phyloP scores from a whole-genome alignment of 306 rosid genomes.

The Castanea crenata region DNA sequence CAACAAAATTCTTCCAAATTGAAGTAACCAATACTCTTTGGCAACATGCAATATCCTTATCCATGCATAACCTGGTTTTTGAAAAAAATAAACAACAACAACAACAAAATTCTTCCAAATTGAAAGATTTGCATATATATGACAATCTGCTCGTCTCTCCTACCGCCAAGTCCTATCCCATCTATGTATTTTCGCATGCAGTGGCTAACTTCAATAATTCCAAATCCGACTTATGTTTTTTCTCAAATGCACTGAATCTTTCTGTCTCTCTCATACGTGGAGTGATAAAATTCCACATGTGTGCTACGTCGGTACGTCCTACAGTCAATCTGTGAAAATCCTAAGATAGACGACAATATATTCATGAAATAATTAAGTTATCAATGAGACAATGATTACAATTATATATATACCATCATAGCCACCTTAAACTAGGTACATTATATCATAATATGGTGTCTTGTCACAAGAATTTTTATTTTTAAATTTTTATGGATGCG shows the following conservation, averaged over 20 bases:
- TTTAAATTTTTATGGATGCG: too few relatives aligned
- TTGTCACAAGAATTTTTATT: too few relatives aligned
- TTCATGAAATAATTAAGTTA: not conserved
- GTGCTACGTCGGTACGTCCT: not conserved
- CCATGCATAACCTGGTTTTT: too few relatives aligned
- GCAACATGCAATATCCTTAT: too few relatives aligned
- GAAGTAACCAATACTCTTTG: not conserved
- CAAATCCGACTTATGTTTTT: not conserved
- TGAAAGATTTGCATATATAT: not conserved
- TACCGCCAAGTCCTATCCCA: not conserved
- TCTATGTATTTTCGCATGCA: not conserved
- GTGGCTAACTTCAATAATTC: not conserved
- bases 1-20: not conserved
- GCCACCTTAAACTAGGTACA: too few relatives aligned
- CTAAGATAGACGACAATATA: not conserved
- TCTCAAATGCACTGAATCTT: not conserved
- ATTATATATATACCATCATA: not conserved
- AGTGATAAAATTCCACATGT: constrained; percentile 28
- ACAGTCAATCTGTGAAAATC: not conserved
- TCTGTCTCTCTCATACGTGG: not conserved
- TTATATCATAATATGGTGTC: too few relatives aligned
- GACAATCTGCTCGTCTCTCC: not conserved
- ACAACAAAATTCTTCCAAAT: not conserved
- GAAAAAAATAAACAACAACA: too few relatives aligned
- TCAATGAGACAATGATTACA: not conserved